A percentile compares a stretch with the other conserved stretches of the same genome.
phyloP scores from a whole-genome alignment of 495 filamentous ascomycete species.

The Penicillium tannophilum region DNA sequence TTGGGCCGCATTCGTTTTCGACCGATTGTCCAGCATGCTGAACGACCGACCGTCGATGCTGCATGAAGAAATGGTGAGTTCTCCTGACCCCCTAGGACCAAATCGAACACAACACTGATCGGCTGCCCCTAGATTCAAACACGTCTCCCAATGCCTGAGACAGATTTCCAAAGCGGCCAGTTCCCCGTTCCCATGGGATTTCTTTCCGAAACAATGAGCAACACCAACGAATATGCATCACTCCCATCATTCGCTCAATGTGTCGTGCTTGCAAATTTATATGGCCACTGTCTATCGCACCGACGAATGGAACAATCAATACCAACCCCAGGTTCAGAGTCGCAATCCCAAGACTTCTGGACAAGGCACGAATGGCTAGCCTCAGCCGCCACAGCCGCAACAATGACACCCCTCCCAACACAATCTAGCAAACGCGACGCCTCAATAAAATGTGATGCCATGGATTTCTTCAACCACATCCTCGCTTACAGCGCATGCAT shows the following conservation, averaged over 20 bases:
- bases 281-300: neutral
- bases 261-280: neutral
- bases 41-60: conserved; percentile 51
- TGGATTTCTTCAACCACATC: conserved; percentile 1
- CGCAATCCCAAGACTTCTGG: conserved; percentile 3
- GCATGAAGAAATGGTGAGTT: conserved; percentile 34
- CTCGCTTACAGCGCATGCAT: conserved; percentile 1
- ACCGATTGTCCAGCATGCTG: conserved; percentile 52
- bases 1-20: conserved; percentile 59
- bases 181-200: conserved; percentile 5
- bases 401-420: neutral
- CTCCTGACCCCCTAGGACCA: neutral
- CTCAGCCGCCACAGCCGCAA: neutral
- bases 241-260: conserved; percentile 4
- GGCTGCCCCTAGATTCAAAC: neutral
- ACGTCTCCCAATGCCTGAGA: conserved; percentile 6
- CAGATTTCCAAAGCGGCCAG: neutral
- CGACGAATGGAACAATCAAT: neutral
- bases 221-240: neutral
- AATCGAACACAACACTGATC: neutral
- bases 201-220: neutral
- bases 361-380: conserved; percentile 4
- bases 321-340: neutral
- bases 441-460: neutral
- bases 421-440: neutral